Conservation (phyloP, 2,329 filamentous ascomycete genomes). For the Cercospora zeae-maydis region DNA sequence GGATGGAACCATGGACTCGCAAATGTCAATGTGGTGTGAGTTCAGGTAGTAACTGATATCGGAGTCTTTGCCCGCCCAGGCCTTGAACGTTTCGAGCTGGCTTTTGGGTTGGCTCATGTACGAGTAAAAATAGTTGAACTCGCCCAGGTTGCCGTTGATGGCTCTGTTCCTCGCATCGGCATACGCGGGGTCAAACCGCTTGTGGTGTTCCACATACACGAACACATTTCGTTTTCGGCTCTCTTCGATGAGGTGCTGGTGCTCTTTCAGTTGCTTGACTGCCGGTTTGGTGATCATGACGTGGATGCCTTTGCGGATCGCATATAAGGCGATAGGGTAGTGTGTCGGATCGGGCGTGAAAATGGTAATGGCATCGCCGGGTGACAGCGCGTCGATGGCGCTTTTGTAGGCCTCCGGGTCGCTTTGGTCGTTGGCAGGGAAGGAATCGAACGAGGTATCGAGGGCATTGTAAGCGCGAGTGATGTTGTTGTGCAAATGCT, state of each 20-base stretch:
- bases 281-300: constrained; percentile 93
- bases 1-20: constrained; percentile 78
- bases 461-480: constrained; percentile 73
- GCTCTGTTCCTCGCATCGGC: constrained; percentile 79
- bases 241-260: constrained; percentile 70
- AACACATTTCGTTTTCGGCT: constrained; percentile 74
- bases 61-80: constrained; percentile 86
- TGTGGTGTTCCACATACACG: constrained; percentile 94
- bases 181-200: constrained; percentile 91
- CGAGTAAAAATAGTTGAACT: constrained; percentile 98
- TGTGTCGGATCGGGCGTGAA: constrained; percentile 94
- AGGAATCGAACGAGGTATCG: constrained; percentile 82
- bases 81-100: constrained; percentile 90
- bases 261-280: constrained; percentile 77
- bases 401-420: constrained; percentile 83
- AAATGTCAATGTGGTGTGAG: constrained; percentile 89
- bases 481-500: constrained; percentile 86
- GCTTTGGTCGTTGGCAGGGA: constrained; percentile 66
- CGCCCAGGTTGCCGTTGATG: constrained; percentile 61
- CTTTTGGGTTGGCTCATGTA: constrained; percentile 95
- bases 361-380: constrained; percentile 88
- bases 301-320: constrained; percentile 82
- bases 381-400: constrained; percentile 77
- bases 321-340: constrained; percentile 87
- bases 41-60: constrained; percentile 97